Percentiles rank a stretch among this genome's conserved stretches.
Conservation (phyloP, 2,329 filamentous ascomycete species). For the Whalleya microplaca region DNA sequence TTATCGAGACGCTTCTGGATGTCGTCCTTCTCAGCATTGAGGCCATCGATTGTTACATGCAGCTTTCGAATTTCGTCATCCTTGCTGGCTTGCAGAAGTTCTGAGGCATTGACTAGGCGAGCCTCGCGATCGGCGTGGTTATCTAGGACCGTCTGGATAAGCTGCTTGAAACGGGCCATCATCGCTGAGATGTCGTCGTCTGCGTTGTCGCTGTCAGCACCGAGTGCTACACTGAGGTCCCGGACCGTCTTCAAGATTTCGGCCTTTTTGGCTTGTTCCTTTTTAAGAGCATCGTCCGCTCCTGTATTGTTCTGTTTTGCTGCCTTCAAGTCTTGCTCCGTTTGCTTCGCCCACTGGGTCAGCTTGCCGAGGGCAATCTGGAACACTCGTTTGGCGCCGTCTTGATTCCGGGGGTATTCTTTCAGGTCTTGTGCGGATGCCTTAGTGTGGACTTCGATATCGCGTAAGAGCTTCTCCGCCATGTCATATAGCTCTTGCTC, state of each 20-base stretch:
- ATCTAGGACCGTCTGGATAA: no score
- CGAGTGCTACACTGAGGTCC: no score
- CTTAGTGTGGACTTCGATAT: not conserved
- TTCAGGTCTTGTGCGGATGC: not conserved
- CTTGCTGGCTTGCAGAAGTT: not conserved
- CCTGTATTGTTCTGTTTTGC: not conserved
- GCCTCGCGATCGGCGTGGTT: not conserved
- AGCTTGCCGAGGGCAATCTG: not conserved
- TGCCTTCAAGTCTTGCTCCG: not conserved
- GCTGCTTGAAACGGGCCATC: no score
- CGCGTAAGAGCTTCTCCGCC: not conserved
- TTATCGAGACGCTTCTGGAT: not conserved
- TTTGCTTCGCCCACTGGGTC: not conserved
- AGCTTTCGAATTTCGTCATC: not conserved
- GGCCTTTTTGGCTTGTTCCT: no score
- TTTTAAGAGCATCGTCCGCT: not conserved
- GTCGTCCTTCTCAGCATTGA: no score
- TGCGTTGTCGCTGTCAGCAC: no score
- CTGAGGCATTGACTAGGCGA: no score
- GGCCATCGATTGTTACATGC: no score
- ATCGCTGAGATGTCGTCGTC: no score
- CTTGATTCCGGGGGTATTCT: not conserved
- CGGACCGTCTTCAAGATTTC: no score
- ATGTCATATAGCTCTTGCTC: not conserved
- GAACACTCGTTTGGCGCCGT: not conserved